Percentiles rank a stretch among this genome's conserved stretches.
phyloP scores from a whole-genome alignment of 768 basidiomycete species.

The Boletus patriciae region DNA sequence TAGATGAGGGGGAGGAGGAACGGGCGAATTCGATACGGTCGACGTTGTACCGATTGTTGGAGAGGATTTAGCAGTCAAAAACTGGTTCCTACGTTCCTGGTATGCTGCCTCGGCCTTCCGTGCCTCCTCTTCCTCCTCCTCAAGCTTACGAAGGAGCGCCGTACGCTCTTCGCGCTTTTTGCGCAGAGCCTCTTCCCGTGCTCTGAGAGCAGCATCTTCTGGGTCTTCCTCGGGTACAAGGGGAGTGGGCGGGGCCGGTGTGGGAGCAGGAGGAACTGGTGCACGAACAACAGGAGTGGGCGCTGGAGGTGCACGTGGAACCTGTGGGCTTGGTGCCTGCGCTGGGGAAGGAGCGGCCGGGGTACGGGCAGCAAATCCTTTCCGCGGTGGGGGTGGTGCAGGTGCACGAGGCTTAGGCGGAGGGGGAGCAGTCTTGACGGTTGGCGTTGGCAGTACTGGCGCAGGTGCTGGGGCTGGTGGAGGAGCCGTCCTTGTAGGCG shows the following conservation, averaged over 20 bases:
- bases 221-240: conserved; percentile 59
- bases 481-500: conserved; percentile 46
- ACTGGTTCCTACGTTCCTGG: conserved; percentile 32
- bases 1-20: conserved; percentile 40
- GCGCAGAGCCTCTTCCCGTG: conserved; percentile 67
- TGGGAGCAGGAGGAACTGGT: conserved; percentile 46
- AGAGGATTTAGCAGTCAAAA: conserved; percentile 41
- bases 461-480: conserved; percentile 40
- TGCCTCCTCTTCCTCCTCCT: conserved; percentile 63
- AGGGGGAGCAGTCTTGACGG: conserved; percentile 38
- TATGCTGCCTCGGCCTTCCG: conserved; percentile 46
- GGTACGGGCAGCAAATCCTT: conserved; percentile 5
- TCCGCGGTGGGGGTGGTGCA: conserved; percentile 40
- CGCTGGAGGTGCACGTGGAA: conserved; percentile 25
- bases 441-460: conserved; percentile 39
- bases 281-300: conserved; percentile 24
- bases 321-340: conserved; percentile 21
- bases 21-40: conserved; percentile 31
- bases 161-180: conserved; percentile 74
- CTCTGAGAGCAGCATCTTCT: conserved; percentile 70
- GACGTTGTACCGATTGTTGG: conserved; percentile 31
- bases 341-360: conserved; percentile 25
- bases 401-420: conserved; percentile 29
- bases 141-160: conserved; percentile 67
- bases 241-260: conserved; percentile 46